Evolutionary conservation across 768 basidiomycete species (phyloP).

Genomic region (Collybia nuda): DNA sequence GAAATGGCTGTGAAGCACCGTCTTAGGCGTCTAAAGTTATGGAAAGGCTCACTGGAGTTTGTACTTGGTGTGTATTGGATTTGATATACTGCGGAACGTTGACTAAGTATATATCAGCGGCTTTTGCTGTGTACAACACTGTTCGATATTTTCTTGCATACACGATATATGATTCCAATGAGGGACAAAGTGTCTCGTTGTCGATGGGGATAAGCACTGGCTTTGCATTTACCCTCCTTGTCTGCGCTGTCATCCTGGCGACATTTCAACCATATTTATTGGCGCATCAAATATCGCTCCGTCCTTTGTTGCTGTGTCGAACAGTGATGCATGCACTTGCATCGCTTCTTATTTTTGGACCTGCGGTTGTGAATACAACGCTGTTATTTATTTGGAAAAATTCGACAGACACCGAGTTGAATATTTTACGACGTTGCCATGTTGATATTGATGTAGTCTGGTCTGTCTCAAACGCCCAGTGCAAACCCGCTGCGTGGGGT

Average conservation of each 20-base stretch:
- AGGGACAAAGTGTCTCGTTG: slow-evolving; percentile 43
- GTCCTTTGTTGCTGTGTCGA: slow-evolving; percentile 26
- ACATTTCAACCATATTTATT: slow-evolving; percentile 37
- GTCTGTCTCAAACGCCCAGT: slow-evolving; percentile 37
- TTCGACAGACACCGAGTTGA: slow-evolving; percentile 32
- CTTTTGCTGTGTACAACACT: slow-evolving; percentile 62
- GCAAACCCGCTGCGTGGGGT: slow-evolving; percentile 40
- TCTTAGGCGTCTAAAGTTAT: slow-evolving; percentile 25
- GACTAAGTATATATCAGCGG: slow-evolving; percentile 29
- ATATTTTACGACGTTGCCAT: slow-evolving; percentile 45
- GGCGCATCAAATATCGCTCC: slow-evolving; percentile 26
- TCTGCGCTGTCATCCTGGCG: slow-evolving; percentile 36
- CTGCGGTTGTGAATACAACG: slow-evolving; percentile 55
- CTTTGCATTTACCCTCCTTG: slow-evolving; percentile 37
- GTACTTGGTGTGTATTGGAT: slow-evolving; percentile 32
- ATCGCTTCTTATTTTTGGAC: slow-evolving; percentile 46
- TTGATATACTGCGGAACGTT: not conserved
- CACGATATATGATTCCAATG: slow-evolving; percentile 34
- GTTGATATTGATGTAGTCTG: slow-evolving; percentile 71
- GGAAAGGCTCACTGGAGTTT: slow-evolving; percentile 28
- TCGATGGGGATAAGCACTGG: slow-evolving; percentile 48
- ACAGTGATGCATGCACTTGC: slow-evolving; percentile 39
- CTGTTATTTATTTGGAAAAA: slow-evolving; percentile 55
- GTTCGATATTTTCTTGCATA: slow-evolving; percentile 68
- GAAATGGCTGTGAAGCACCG: slow-evolving; percentile 22